Evolutionary conservation across 495 filamentous ascomycete species (phyloP).

Genomic region (Penicillium malachiteum): DNA sequence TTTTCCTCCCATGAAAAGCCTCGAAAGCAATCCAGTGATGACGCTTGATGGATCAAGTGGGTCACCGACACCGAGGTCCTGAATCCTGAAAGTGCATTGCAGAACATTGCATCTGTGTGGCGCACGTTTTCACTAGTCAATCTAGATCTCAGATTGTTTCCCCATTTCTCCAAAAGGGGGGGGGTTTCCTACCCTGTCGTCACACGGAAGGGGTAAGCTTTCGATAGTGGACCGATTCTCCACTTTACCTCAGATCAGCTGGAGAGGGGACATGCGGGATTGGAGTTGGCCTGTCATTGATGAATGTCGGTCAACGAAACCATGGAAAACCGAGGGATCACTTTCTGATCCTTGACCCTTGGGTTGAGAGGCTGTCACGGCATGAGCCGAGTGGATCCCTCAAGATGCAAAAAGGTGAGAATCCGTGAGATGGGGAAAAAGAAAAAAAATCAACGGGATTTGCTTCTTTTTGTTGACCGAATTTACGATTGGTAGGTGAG

Average conservation of each 20-base stretch:
- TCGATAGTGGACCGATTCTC: background rate
- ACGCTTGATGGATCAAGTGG: constrained; percentile 11
- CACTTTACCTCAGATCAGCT: constrained; percentile 1
- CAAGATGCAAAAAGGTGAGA: background rate
- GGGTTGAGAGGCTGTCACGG: background rate
- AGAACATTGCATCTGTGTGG: constrained; percentile 9
- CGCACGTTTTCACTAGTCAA: constrained; percentile 15
- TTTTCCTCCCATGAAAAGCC: background rate
- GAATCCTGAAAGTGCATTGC: constrained; percentile 4
- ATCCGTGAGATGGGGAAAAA: background rate
- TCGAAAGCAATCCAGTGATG: background rate
- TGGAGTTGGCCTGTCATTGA: background rate
- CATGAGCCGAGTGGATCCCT: background rate
- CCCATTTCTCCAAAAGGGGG: background rate
- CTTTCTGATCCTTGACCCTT: background rate
- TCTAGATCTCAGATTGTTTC: background rate
- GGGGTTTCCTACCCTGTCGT: background rate
- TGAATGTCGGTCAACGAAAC: background rate
- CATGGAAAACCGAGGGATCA: background rate
- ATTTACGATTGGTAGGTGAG: background rate
- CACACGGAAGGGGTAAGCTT: constrained; percentile 3
- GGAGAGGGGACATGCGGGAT: constrained; percentile 1
- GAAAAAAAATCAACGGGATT: background rate
- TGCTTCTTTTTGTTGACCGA: background rate
- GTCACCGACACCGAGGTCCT: constrained; percentile 10